Evolutionary conservation across 2,329 filamentous ascomycete species (phyloP), one percentile per base, ranked within the genome.

Genomic region (Exophiala oligosperma): DNA sequence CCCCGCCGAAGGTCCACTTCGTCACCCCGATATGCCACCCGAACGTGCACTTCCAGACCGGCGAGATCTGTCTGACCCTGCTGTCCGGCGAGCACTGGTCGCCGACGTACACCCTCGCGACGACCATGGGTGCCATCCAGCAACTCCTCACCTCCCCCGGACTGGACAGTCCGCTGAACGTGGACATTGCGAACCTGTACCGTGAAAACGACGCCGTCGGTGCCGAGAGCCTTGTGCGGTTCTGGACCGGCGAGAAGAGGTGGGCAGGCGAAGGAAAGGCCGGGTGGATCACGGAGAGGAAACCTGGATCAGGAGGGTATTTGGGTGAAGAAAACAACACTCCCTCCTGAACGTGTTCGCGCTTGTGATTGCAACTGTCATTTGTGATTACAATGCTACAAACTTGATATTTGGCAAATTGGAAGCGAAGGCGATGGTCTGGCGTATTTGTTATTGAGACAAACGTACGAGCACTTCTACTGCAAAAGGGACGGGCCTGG

Each of bases 51-150:
- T 85, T 85, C 71, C 77, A 79, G 40, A 92, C 85, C 2, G 94
- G 94, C 66, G 92, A 97, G 75, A 94, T 99, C 70, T 99, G 94
- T 73, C 84, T 97, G 28, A 94, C 97, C 71, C 81, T 97, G 62
- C 81, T 99, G 51, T 85, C 84, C 60, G 79, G 77, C 0, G 75
- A 79, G 70, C 82, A 87, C 17, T 97, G 93, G 93, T 89, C 90
- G 59, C 90, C 92, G 1, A 86, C 91, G 17, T 94, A 96, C 74
- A 92, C 88, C 41, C 82, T 97, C 3, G 73, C 71, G 12, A 70
- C 69, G n/a, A 78, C 75, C 2, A 67, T 80, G 52, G 73, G 73
- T 7, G 77, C 78, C 3, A 73, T 80, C 26, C 77, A 80, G 54
- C 74, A 77, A 67, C 66, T 80, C 56, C 68, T 80, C 50, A 76